Evolutionary conservation across 1,139 yeast genomes (phyloP).

Genomic region (Nakaseomyces uthaithaninus): DNA sequence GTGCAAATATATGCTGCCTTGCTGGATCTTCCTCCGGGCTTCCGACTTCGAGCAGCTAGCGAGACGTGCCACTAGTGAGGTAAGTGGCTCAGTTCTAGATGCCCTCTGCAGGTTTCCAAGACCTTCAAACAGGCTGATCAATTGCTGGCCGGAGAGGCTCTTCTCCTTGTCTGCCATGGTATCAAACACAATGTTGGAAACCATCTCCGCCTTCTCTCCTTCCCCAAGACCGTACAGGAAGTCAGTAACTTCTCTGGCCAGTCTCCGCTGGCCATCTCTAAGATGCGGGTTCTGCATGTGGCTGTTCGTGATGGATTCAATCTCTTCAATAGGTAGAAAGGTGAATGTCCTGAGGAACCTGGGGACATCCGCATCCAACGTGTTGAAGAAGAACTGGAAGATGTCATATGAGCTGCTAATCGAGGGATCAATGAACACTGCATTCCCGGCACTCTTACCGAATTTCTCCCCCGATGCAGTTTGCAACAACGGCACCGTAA

Average conservation of each 20-base stretch:
- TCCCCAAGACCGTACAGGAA: slow-evolving; percentile 73
- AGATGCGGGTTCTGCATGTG: slow-evolving; percentile 54
- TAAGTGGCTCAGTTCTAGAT: slow-evolving; percentile 32
- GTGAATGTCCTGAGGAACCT: slow-evolving; percentile 71
- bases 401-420: slow-evolving; percentile 74
- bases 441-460: slow-evolving; percentile 97
- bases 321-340: slow-evolving; percentile 54
- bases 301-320: slow-evolving; percentile 42
- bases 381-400: slow-evolving; percentile 77
- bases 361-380: slow-evolving; percentile 69
- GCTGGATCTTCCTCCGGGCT: slow-evolving; percentile 52
- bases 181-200: slow-evolving; percentile 62
- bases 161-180: slow-evolving; percentile 45
- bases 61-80: slow-evolving; percentile 29
- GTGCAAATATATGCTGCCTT: slow-evolving; percentile 72
- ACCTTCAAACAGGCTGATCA: slow-evolving; percentile 50
- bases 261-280: slow-evolving; percentile 62
- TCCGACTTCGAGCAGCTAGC: slow-evolving; percentile 46
- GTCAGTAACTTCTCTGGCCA: slow-evolving; percentile 82
- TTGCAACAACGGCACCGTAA: slow-evolving; percentile 85
- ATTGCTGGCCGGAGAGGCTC: slow-evolving; percentile 42
- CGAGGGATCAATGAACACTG: slow-evolving; percentile 70
- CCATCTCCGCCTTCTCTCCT: slow-evolving; percentile 56
- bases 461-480: slow-evolving; percentile 89
- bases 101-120: slow-evolving; percentile 52